Conservation (phyloP, 495 filamentous ascomycete genomes). For the Cladorrhinum samala region DNA sequence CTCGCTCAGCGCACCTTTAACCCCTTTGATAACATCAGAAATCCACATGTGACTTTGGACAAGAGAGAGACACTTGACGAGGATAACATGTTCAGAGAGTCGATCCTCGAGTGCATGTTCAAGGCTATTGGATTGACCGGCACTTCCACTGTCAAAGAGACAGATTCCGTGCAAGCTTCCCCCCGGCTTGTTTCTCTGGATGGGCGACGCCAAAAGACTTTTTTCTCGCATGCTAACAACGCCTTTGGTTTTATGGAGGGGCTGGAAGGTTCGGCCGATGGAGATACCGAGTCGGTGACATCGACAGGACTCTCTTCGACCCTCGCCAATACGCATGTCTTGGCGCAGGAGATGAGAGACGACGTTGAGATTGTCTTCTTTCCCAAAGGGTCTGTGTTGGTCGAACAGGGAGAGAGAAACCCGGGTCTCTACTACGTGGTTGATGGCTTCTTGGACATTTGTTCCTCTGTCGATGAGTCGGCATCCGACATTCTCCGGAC, state of each 20-base stretch:
- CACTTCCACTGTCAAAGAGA: conserved; percentile 56
- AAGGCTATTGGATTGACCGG: conserved; percentile 83
- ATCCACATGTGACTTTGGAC: conserved; percentile 48
- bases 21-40: conserved; percentile 52
- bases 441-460: conserved; percentile 93
- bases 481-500: conserved; percentile 31
- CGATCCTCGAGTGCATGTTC: conserved; percentile 90
- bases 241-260: conserved; percentile 95
- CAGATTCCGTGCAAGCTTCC: conserved; percentile 73
- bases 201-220: conserved; percentile 72
- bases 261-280: conserved; percentile 73
- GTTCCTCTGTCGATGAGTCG: conserved; percentile 41
- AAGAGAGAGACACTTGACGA: conserved; percentile 76
- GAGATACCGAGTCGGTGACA: conserved; percentile 79
- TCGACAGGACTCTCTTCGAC: conserved; percentile 48
- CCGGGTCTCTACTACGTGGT: conserved; percentile 97
- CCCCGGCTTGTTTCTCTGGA: conserved; percentile 83
- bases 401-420: conserved; percentile 93
- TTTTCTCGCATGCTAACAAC: conserved; percentile 58
- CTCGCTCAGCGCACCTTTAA: conserved; percentile 52
- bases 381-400: conserved; percentile 87
- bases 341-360: conserved; percentile 68
- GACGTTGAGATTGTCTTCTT: conserved; percentile 99
- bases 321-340: conserved; percentile 42
- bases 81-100: conserved; percentile 79